Base-by-base conservation (phyloP, 2,329 filamentous ascomycete genomes). In the Chaetomiaceae sp. region DNA sequence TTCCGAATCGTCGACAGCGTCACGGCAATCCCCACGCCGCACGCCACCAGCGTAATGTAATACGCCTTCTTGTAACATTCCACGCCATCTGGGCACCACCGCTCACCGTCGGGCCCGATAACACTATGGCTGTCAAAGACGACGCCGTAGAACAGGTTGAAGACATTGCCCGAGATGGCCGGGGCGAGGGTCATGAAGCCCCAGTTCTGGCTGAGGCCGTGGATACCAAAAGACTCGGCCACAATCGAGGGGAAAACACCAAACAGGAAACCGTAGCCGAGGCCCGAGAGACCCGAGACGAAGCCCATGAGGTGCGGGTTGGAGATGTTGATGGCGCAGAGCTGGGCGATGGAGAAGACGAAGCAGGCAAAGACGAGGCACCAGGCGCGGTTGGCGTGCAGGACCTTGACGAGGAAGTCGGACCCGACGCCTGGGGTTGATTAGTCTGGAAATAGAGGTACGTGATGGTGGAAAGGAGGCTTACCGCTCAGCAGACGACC, bases 141-240 rank as follows among this genome's bases (percentile, higher is more conserved):
- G 14, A 69, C 72, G 44, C 94, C 94, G 67, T 97, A 99, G 53
- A 94, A 83, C 1, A 96, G 72, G 66, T 97, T 99, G 77, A 95
- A 97, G 20, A 96, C 69, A 63, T 97, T 95, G 45, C 90, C 91
- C 8, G 86, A 90, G 25, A 96, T 71, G 2, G 96, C 89, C 0
- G 92, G 91, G 2, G 89, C 86, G 43, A 96, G 75, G 0, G 90
- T 96, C 84, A 99, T 95, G 62, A 87, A 86, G 13, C 94, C 94
- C 92, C 94, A 99, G 65, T 97, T 99, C 66, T 96, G 89, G 51
- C 87, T 90, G 42, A 99, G 76, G 1, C 91, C 92, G 56, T 86
- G 80, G 23, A 96, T 87, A 7, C 94, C 94, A 67, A 99, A 99
- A 0, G 87, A 86, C 67, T 97, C 91, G 6, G 91, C 90, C 9